Conservation (phyloP, 2,329 filamentous ascomycete genomes). For the Lachnellula willkommii region DNA sequence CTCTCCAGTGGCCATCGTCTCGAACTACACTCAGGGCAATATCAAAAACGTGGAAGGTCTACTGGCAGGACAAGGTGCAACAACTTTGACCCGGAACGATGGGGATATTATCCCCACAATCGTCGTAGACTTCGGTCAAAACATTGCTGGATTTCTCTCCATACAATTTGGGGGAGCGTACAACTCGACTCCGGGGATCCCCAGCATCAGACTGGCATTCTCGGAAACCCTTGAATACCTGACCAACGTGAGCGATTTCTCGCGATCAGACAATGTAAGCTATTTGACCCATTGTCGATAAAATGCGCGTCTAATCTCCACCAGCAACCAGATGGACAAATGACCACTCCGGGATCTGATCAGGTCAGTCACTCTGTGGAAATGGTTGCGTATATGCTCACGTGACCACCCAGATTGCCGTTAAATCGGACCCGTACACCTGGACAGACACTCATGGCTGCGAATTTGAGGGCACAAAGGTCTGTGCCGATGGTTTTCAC, state of each 20-base stretch:
- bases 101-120: conserved; percentile 31
- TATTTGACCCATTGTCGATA: no score
- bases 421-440: conserved; percentile 36
- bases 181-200: conserved; percentile 29
- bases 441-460: conserved; percentile 45
- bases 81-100: conserved; percentile 29
- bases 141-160: conserved; percentile 40
- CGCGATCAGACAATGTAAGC: conserved; percentile 41
- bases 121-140: conserved; percentile 47
- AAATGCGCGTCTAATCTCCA: conserved; percentile 2
- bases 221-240: conserved; percentile 45
- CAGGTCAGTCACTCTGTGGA: conserved; percentile 32
- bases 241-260: conserved; percentile 42
- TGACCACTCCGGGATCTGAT: conserved; percentile 43
- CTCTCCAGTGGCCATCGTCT: conserved; percentile 31
- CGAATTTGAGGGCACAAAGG: conserved; percentile 34
- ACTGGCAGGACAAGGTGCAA: conserved; percentile 28
- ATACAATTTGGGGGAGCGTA: conserved; percentile 38
- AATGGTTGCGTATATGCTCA: conserved; percentile 1
- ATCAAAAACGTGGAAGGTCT: conserved; percentile 36
- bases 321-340: conserved; percentile 25
- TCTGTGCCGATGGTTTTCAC: conserved; percentile 48
- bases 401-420: conserved; percentile 37
- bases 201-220: conserved; percentile 43
- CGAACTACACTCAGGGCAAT: conserved; percentile 33